Evolutionary conservation across 495 filamentous ascomycete species (phyloP).

Genomic region (Daldinia childiae): DNA sequence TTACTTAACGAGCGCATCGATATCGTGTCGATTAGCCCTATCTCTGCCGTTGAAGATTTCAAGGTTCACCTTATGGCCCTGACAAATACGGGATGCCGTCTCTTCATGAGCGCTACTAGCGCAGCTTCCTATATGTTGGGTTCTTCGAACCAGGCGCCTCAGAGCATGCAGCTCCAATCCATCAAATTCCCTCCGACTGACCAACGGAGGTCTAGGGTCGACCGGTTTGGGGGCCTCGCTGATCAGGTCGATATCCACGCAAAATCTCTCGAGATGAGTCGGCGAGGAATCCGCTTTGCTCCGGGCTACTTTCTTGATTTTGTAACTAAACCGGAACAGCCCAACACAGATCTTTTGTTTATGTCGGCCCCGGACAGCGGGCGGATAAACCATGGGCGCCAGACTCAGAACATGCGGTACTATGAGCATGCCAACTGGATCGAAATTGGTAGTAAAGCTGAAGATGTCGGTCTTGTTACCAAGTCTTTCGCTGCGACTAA

Average conservation of each 20-base stretch:
- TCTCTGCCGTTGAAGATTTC: slow-evolving; percentile 80
- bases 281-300: slow-evolving; percentile 72
- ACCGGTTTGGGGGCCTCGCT: slow-evolving; percentile 44
- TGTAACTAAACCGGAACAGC: slow-evolving; percentile 60
- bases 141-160: slow-evolving; percentile 72
- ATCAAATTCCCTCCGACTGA: slow-evolving; percentile 85
- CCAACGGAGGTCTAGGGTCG: slow-evolving; percentile 29
- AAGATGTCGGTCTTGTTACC: slow-evolving; percentile 81
- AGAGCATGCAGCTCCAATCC: slow-evolving; percentile 95
- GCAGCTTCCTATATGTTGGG: slow-evolving; percentile 73
- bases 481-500: slow-evolving; percentile 70
- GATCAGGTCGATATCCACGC: slow-evolving; percentile 55
- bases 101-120: slow-evolving; percentile 90
- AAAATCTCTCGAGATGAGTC: slow-evolving; percentile 61
- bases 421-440: slow-evolving; percentile 82
- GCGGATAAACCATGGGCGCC: slow-evolving; percentile 68
- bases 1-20: slow-evolving; percentile 71
- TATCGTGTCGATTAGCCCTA: slow-evolving; percentile 85
- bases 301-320: slow-evolving; percentile 94
- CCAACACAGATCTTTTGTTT: slow-evolving; percentile 74
- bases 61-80: slow-evolving; percentile 89
- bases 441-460: slow-evolving; percentile 70
- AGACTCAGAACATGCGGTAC: slow-evolving; percentile 60
- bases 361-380: slow-evolving; percentile 88
- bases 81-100: slow-evolving; percentile 87